A percentile compares a stretch with the other conserved stretches of the same genome.
Conservation (phyloP, 1,284 basidiomycete species). For the Malassezia nana region DNA sequence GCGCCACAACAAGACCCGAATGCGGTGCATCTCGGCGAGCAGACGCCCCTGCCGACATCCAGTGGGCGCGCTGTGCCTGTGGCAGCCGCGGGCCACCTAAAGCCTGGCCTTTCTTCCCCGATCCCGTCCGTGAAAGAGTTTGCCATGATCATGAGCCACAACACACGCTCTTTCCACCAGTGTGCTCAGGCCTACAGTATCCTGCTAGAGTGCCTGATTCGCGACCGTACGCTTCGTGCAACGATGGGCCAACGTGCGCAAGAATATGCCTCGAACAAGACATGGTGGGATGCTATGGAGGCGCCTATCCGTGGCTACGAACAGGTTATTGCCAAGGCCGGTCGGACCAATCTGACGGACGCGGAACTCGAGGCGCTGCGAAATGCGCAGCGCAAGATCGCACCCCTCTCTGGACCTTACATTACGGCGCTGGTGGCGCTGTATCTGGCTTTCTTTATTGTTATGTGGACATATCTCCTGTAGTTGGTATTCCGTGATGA, state of each 20-base stretch:
- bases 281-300: conserved; percentile 56
- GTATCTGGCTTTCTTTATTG: conserved; percentile 28
- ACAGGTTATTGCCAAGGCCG: conserved; percentile 36
- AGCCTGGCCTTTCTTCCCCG: conserved; percentile 20
- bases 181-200: conserved; percentile 51
- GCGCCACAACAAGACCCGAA: neutral
- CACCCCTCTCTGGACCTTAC: conserved; percentile 33
- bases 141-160: conserved; percentile 42
- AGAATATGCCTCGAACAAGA: conserved; percentile 50
- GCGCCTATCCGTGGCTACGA: conserved; percentile 54
- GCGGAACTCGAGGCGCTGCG: conserved; percentile 39
- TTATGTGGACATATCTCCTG: conserved; percentile 20
- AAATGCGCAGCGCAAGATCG: conserved; percentile 24
- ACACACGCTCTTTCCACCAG: conserved; percentile 45
- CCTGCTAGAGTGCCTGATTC: conserved; percentile 49
- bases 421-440: conserved; percentile 26
- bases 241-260: conserved; percentile 50
- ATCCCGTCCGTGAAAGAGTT: conserved; percentile 37
- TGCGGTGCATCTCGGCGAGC: neutral
- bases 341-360: conserved; percentile 29
- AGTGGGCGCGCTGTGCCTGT: conserved; percentile 2
- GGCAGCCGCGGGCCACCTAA: conserved; percentile 2
- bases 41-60: neutral
- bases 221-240: conserved; percentile 47
- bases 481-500: conserved; percentile 1